These are phyloP conservation scores for Plectranthus barbatus DNA, from an alignment of 257 asterid species.

Conservation along the genomic window DNA sequence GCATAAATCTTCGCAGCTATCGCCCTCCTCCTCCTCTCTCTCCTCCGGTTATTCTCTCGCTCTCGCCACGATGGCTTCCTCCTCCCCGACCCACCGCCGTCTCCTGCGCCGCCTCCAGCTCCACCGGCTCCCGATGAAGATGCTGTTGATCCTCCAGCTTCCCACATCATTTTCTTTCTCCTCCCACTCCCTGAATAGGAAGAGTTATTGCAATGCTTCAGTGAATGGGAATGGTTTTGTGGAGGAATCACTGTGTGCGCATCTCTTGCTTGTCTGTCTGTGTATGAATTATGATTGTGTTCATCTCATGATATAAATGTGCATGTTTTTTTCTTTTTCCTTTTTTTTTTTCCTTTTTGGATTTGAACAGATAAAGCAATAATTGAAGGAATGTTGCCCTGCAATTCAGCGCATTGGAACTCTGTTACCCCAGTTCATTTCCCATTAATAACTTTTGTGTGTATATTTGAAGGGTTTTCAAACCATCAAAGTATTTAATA, in stretches of 20 bases:
- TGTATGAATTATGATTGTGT: neutral
- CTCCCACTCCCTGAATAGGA: neutral
- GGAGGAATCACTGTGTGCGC: constrained; percentile 28
- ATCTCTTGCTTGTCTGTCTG: neutral
- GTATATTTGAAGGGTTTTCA: too few relatives aligned
- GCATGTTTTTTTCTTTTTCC: neutral
- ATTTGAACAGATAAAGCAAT: neutral
- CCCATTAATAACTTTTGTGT: too few relatives aligned
- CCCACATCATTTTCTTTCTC: constrained; percentile 71
- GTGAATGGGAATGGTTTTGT: constrained; percentile 39
- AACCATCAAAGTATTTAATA: too few relatives aligned
- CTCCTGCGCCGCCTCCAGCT: constrained; percentile 11
- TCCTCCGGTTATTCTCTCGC: too few relatives aligned
- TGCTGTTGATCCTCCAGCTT: constrained; percentile 62
- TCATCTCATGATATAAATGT: constrained; percentile 12
- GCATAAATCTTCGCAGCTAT: constrained; percentile 88
- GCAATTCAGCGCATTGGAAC: neutral
- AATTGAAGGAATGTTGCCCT: constrained; percentile 5
- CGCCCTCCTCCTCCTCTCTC: constrained; percentile 94
- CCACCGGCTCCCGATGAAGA: constrained; percentile 50
- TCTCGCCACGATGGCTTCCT: too few relatives aligned
- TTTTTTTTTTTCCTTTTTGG: neutral
- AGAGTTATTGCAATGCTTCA: neutral
- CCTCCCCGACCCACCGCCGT: too few relatives aligned
- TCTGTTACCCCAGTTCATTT: neutral